Conservation (phyloP, 2,329 filamentous ascomycete species). For the Aspergillus fischeri region DNA sequence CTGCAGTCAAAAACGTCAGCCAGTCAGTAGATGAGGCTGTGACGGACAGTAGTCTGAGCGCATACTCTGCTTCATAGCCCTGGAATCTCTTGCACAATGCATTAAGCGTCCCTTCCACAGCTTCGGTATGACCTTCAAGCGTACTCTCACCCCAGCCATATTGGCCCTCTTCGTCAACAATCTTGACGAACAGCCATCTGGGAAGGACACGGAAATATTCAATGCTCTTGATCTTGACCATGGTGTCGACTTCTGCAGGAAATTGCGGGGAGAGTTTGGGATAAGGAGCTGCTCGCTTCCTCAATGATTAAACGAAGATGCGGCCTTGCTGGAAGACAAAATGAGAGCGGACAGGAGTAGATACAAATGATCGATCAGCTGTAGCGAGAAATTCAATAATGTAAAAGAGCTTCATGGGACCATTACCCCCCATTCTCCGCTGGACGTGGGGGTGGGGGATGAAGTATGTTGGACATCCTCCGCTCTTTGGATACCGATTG, state of each 20-base stretch:
- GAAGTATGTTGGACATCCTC: not conserved
- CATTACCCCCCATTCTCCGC: not conserved
- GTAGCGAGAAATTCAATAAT: not conserved
- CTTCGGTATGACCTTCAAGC: constrained; percentile 68
- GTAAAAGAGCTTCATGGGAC: not conserved
- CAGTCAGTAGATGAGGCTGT: not conserved
- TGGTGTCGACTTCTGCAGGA: constrained; percentile 24
- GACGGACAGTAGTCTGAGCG: not conserved
- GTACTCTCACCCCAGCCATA: constrained; percentile 72
- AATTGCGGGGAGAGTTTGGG: not conserved
- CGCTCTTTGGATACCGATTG: not conserved
- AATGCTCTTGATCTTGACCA: constrained; percentile 62
- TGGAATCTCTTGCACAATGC: constrained; percentile 59
- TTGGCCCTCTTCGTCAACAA: constrained; percentile 62
- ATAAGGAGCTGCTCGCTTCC: not conserved
- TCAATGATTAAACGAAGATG: not conserved
- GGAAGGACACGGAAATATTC: constrained; percentile 73
- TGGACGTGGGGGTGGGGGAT: not conserved
- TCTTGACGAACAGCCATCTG: constrained; percentile 74
- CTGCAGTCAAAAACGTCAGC: constrained; percentile 34
- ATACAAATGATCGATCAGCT: not conserved
- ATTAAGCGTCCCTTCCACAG: constrained; percentile 69
- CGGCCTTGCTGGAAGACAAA: not conserved
- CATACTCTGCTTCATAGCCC: constrained; percentile 67
- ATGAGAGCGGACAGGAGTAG: not conserved